A percentile compares a stretch with the other conserved stretches of the same genome.
phyloP scores from a whole-genome alignment of 306 rosid species.

The Gleditsia sinensis region DNA sequence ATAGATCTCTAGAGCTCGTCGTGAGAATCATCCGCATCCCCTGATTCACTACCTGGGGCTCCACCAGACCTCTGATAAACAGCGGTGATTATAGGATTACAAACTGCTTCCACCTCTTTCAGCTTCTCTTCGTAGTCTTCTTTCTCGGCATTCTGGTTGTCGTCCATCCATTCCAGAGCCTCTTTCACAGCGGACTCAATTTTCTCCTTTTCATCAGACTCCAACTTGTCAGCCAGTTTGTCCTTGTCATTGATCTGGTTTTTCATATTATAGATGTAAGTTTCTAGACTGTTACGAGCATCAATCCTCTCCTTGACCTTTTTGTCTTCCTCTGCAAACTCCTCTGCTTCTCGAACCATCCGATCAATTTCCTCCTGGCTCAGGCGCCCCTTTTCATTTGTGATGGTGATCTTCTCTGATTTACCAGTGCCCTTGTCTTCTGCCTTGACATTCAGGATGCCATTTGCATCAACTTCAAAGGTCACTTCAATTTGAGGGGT shows the following conservation, averaged over 20 bases:
- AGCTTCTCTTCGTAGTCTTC: slow-evolving; percentile 97
- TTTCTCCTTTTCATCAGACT: slow-evolving; percentile 86
- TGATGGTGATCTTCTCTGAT: slow-evolving; percentile 94
- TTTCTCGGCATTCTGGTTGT: slow-evolving; percentile 84
- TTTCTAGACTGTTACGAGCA: slow-evolving; percentile 85
- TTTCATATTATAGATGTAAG: slow-evolving; percentile 90
- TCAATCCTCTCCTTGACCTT: slow-evolving; percentile 93
- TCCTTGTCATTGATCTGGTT: slow-evolving; percentile 86
- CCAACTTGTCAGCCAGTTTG: slow-evolving; percentile 94
- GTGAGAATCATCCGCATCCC: slow-evolving; percentile 82
- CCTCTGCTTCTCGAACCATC: slow-evolving; percentile 94
- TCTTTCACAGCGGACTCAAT: slow-evolving; percentile 84
- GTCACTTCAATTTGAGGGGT: slow-evolving; percentile 99
- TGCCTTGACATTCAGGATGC: slow-evolving; percentile 92
- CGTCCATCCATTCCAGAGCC: slow-evolving; percentile 92
- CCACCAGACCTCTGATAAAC: slow-evolving; percentile 95
- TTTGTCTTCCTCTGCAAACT: slow-evolving; percentile 93
- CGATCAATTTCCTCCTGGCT: slow-evolving; percentile 94
- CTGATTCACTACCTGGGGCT: slow-evolving; percentile 62
- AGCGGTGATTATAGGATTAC: slow-evolving; percentile 82
- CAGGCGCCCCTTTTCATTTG: slow-evolving; percentile 91
- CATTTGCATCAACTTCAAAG: too few species aligned
- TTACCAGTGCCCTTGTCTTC: slow-evolving; percentile 99
- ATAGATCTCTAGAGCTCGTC: slow-evolving; percentile 75
- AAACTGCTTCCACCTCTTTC: slow-evolving; percentile 89